Evolutionary conservation across 768 basidiomycete species (phyloP), one percentile per base, ranked within the genome.

Genomic region (Nidularia sp.): DNA sequence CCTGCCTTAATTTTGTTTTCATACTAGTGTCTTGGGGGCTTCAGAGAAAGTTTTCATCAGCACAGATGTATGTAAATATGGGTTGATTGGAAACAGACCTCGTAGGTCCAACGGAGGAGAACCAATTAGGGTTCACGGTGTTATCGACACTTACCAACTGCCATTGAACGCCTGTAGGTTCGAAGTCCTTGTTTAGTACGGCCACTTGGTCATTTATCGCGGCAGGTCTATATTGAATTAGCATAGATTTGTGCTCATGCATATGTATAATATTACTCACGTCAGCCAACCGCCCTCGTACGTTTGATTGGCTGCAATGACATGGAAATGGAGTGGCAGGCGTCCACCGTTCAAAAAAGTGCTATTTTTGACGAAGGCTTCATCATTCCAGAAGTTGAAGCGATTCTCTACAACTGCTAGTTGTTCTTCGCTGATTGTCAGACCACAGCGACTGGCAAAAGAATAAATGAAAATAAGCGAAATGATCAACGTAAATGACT

Each of bases 271-370:
- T 29, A 35, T 3, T 13, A 60, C 70, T 48, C 52, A 71, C 69
- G 70, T 60, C 31, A 71, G 51, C 52, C 61, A 65, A 2, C 60
- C 60, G 9, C 54, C 56, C 6, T 36, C 50, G 3, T 36, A 9
- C 4, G 55, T 57, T n/a, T 39, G 13, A 43, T 59, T 49, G 15
- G 48, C 54, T 10, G 52, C 47, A 34, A 61, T 51, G 22, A 61
- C 46, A 45, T 60, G 61, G 47, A 59, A 44, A 35, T 57, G 56
- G 5, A 58, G 48, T 15, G 55, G 34, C 39, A 57, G 48, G 25
- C 46, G 18, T 18, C 18, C 36, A 39, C 36, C 36, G 44, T 9
- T 45, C 34, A 22, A 18, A 13, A 12, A 22, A 33, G 3, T 4
- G 18, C 42, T 51, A 42, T 42, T 42, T 43, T 33, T 13, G 41